Base-by-base conservation (phyloP, 2,329 filamentous ascomycete species). In the Myotisia sp. region DNA sequence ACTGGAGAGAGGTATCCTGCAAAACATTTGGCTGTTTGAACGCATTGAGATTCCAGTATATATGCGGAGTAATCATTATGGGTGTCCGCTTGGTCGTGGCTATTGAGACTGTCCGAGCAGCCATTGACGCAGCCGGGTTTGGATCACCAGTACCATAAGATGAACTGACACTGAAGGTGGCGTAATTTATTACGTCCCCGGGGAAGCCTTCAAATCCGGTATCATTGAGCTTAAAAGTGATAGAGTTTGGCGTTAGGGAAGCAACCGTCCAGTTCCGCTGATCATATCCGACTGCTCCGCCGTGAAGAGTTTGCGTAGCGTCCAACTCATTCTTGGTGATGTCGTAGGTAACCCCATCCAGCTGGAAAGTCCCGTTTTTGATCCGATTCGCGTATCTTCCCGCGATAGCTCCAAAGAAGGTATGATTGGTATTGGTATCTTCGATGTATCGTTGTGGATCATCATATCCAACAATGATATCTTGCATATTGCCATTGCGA, bases 351-450 rank as follows among this genome's bases (percentile, higher is more conserved):
- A 54, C 44, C 13, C 57, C 61, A 34, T 67, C 61, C 37, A 71
- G 53, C 14, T 56, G 55, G 49, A 71, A 71, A 3, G 67, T 70
- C 33, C 65, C 65, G 38, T 71, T 71, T 54, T 64, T 68, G 50
- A 69, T 69, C 24, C 66, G 62, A 46, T 70, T 70, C 37, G 65
- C 66, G 51, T 69, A 70, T 30, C 65, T 60, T 37, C 66, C 66
- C 9, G 66, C 63, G 4, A 64, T 49, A 2, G 63, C 49, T 12
- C 63, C 63, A 40, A 64, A 64, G 50, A 53, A 65, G 31, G 60
- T 66, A 44, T 64, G 60, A 30, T 60, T 60, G 20, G 60, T 64
- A 39, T 59, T 45, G 6, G 55, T 57, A 41, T 68, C 64, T 17
- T 51, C 49, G 30, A 63, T 40, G 44, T 68, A 63, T 40, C 59